Conservation (phyloP, 495 filamentous ascomycete species). For the Pseudotulostoma volvatum region DNA sequence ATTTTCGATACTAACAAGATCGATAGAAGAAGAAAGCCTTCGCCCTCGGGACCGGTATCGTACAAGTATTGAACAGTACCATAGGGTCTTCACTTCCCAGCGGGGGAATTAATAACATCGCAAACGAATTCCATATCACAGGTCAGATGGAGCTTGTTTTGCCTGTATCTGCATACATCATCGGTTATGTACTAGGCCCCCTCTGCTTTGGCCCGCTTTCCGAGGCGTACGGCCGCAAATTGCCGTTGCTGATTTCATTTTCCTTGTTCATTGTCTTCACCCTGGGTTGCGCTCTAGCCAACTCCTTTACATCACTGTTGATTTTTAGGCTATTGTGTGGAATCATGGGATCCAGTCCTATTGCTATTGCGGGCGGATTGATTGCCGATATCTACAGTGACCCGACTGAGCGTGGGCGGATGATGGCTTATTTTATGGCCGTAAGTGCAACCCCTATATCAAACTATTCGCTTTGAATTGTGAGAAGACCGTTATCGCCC, state of each 20-base stretch:
- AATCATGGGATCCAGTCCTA: slow-evolving; percentile 46
- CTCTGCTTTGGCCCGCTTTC: slow-evolving; percentile 50
- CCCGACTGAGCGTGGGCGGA: slow-evolving; percentile 41
- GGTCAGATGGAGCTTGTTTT: slow-evolving; percentile 43
- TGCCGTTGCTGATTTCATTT: slow-evolving; percentile 42
- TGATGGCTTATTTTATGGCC: slow-evolving; percentile 55
- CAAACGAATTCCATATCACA: slow-evolving; percentile 39
- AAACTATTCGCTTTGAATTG: too few species aligned
- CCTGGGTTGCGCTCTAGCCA: slow-evolving; percentile 48
- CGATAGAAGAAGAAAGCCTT: slow-evolving; percentile 36
- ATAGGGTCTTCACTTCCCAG: slow-evolving; percentile 52
- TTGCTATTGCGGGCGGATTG: slow-evolving; percentile 51
- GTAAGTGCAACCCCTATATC: too few species aligned
- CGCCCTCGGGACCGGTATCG: slow-evolving; percentile 39
- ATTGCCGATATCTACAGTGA: slow-evolving; percentile 54
- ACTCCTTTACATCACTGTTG: slow-evolving; percentile 45
- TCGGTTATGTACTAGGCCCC: slow-evolving; percentile 51
- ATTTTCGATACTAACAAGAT: background rate
- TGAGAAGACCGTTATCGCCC: too few species aligned
- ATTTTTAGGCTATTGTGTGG: slow-evolving; percentile 52
- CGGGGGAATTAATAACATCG: slow-evolving; percentile 42
- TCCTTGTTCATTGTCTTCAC: slow-evolving; percentile 49
- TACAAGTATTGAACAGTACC: slow-evolving; percentile 58
- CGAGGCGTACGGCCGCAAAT: slow-evolving; percentile 49
- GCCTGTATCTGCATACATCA: slow-evolving; percentile 56